Base-by-base conservation (phyloP, 805 yeast genomes). In the Pichia occidentalis region DNA sequence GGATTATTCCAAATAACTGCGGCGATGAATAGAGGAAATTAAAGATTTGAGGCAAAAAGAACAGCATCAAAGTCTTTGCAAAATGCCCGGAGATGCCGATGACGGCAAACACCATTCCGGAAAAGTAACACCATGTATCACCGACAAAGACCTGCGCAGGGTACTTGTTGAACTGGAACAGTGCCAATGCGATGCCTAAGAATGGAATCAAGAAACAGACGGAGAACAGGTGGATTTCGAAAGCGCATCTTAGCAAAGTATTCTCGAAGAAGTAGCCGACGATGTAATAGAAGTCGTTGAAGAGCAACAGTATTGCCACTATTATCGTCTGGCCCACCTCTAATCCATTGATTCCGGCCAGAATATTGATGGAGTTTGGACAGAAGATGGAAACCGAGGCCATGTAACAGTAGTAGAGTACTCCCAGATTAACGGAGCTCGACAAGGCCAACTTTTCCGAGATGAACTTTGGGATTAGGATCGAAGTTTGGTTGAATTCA, bases 51-150 rank as follows among this genome's bases (percentile, higher is more conserved):
- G 97, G 97, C 29, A 85, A 64, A 56, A 92, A 82, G 53, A 92
- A 80, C 24, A 88, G 60, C 60, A 92, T 65, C 49, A 90, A 65
- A 0, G 99, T 92, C 61, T 92, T 92, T 29, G 96, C 85, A 59
- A 88, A 92, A 65, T 92, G 99, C 1, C 97, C 97, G 42, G 85
- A 70, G 24, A 92, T 92, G 1, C 97, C 97, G 22, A 85, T 95
- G 20, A 88, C 92, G 0, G 97, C 98, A 60, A 92, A 87, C 1
- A 92, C 95, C 98, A 92, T 92, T 4, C 99, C 99, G 19, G 95
- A 86, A 60, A 92, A 88, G 61, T 92, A 92, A 63, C 99, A 92
- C 66, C 83, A 92, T 1, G 98, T 90, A 57, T 92, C 99, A 22
- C 99, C 99, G 7, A 92, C 99, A 63, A 92, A 92, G 1, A 86